phyloP scores from a whole-genome alignment of 2,329 filamentous ascomycete genomes.

The Tolypocladium ovalisporum region DNA sequence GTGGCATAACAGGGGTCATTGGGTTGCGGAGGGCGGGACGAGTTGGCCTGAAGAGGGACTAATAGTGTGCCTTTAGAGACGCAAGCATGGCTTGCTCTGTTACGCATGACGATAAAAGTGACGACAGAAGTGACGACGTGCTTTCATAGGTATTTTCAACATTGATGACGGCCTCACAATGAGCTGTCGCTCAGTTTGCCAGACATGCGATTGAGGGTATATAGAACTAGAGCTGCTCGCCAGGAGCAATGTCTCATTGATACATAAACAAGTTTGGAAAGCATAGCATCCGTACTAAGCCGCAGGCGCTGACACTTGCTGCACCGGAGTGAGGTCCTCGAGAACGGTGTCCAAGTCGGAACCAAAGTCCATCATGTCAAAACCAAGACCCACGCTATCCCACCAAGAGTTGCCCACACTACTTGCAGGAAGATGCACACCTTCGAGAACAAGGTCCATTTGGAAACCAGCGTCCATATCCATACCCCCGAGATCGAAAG shows the following conservation, averaged over 20 bases:
- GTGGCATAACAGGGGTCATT: slow-evolving; percentile 23
- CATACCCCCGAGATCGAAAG: background rate
- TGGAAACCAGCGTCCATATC: background rate
- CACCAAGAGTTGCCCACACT: too few species aligned
- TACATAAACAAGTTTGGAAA: background rate
- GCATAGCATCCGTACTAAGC: background rate
- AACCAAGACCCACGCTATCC: background rate
- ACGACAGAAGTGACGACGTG: background rate
- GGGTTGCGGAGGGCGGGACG: slow-evolving; percentile 31
- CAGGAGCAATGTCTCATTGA: background rate
- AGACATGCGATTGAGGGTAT: background rate
- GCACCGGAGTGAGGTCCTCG: too few species aligned
- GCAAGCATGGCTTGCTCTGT: background rate
- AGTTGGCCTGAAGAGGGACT: slow-evolving; percentile 35
- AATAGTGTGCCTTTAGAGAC: background rate
- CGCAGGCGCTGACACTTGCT: background rate
- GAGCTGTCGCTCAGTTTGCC: background rate
- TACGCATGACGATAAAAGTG: background rate
- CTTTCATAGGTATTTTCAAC: background rate
- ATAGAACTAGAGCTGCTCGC: background rate
- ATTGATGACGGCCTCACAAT: background rate
- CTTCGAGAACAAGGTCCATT: background rate
- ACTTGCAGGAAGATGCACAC: background rate
- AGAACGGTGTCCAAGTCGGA: too few species aligned
- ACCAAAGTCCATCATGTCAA: background rate